Percentiles rank a stretch among this genome's conserved stretches.
phyloP scores from a whole-genome alignment of 1,139 yeast species.

The Zygoascus hellenicus region DNA sequence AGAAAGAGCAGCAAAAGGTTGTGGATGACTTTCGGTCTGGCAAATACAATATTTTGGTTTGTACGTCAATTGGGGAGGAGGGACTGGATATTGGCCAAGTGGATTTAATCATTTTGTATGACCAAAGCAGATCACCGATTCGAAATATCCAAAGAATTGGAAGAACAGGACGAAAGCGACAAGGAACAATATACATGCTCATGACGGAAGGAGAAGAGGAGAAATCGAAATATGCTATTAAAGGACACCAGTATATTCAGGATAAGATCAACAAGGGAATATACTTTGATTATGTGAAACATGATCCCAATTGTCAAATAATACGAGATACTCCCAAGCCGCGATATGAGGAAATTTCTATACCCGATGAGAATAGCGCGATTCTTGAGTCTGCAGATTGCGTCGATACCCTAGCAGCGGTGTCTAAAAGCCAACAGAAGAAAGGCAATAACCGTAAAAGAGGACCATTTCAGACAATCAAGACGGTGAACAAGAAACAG shows the following conservation, averaged over 20 bases:
- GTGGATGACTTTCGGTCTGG: conserved; percentile 71
- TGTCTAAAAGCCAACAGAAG: conserved; percentile 13
- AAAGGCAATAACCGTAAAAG: conserved; percentile 14
- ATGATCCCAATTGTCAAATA: conserved; percentile 21
- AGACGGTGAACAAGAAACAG: conserved; percentile 23
- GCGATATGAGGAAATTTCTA: conserved; percentile 50
- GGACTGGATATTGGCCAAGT: conserved; percentile 98
- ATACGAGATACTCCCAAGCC: conserved; percentile 11
- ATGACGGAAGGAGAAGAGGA: conserved; percentile 72
- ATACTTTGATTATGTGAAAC: conserved; percentile 36
- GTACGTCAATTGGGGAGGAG: conserved; percentile 98
- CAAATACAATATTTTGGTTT: conserved; percentile 70
- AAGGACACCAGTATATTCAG: conserved; percentile 76
- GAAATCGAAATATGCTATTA: conserved; percentile 81
- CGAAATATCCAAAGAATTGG: conserved; percentile 96
- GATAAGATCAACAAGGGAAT: conserved; percentile 39
- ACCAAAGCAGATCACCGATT: conserved; percentile 89
- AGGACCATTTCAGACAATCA: conserved; percentile 10
- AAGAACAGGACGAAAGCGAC: conserved; percentile 92
- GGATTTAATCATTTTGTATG: conserved; percentile 86
- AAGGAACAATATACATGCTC: conserved; percentile 74
- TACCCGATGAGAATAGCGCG: conserved; percentile 64
- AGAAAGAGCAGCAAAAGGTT: conserved; percentile 46
- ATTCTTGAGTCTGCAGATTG: conserved; percentile 52
- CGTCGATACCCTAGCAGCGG: conserved; percentile 54